Conservation (phyloP, 2,329 filamentous ascomycete genomes). For the Thelonectria blattea region DNA sequence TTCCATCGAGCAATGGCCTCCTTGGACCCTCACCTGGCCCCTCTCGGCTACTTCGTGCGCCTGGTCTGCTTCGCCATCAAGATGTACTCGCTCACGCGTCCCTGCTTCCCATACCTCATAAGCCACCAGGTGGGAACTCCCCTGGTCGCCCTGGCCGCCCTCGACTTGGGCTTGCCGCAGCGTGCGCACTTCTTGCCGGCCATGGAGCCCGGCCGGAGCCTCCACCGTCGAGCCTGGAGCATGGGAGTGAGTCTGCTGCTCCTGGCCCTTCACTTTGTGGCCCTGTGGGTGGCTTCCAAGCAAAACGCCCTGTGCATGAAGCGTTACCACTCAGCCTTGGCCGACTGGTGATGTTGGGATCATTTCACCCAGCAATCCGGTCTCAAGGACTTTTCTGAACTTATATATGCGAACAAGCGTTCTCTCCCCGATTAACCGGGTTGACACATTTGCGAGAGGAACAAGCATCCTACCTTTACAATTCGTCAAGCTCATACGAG, state of each 20-base stretch:
- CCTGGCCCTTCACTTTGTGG: slow-evolving; percentile 42
- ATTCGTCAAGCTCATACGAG: no score
- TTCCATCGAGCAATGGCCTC: slow-evolving; percentile 40
- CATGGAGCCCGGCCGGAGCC: slow-evolving; percentile 18
- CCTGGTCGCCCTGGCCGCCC: slow-evolving; percentile 69
- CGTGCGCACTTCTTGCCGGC: slow-evolving; percentile 16
- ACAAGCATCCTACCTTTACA: no score
- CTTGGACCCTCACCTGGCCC: slow-evolving; percentile 39
- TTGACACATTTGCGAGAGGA: not conserved
- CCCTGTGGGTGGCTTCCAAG: slow-evolving; percentile 44
- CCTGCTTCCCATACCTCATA: slow-evolving; percentile 76
- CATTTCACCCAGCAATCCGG: not conserved
- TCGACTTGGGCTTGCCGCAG: slow-evolving; percentile 63
- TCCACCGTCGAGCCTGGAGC: slow-evolving; percentile 34
- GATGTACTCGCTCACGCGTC: slow-evolving; percentile 65
- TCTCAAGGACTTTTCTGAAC: not conserved
- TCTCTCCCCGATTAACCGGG: not conserved
- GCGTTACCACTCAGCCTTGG: slow-evolving; percentile 38
- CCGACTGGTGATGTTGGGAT: slow-evolving; percentile 35
- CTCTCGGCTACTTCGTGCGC: slow-evolving; percentile 50
- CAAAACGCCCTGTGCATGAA: slow-evolving; percentile 44
- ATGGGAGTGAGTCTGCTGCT: slow-evolving; percentile 42
- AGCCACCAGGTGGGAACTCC: slow-evolving; percentile 69
- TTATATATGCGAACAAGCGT: not conserved
- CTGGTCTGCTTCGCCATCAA: slow-evolving; percentile 72